A percentile compares a stretch with the other conserved stretches of the same genome.
phyloP scores from a whole-genome alignment of 2,329 filamentous ascomycete species.

The Nigrospora sphaerica region DNA sequence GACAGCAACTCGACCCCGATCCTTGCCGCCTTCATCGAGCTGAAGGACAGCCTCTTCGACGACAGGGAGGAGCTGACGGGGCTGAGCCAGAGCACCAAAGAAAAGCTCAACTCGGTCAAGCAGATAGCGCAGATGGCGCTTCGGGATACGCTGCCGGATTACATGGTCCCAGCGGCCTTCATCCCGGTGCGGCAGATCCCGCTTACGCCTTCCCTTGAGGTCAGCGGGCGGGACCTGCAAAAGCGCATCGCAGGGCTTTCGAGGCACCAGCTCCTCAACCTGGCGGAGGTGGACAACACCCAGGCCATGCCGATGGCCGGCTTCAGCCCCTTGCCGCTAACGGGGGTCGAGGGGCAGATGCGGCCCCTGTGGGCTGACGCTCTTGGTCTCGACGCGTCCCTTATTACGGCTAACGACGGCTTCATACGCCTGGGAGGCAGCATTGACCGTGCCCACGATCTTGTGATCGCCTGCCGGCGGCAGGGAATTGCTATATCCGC shows the following conservation, averaged over 20 bases:
- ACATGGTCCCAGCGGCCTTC: slow-evolving; percentile 40
- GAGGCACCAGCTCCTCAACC: slow-evolving; percentile 32
- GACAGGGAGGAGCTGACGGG: slow-evolving; percentile 27
- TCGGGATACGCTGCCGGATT: slow-evolving; percentile 26
- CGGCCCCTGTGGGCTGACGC: slow-evolving; percentile 39
- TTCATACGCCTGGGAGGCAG: slow-evolving; percentile 42
- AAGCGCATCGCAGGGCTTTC: slow-evolving; percentile 34
- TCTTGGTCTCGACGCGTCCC: slow-evolving; percentile 28
- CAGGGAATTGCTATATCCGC: slow-evolving; percentile 33
- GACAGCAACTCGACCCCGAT: slow-evolving; percentile 29
- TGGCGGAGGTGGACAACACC: slow-evolving; percentile 30
- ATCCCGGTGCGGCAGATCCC: slow-evolving; percentile 42
- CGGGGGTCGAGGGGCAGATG: slow-evolving; percentile 39
- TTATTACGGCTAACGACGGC: slow-evolving; percentile 33
- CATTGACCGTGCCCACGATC: slow-evolving; percentile 32
- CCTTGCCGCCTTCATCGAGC: slow-evolving; percentile 41
- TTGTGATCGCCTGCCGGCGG: slow-evolving; percentile 37
- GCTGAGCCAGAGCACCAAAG: slow-evolving; percentile 30
- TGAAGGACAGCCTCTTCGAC: slow-evolving; percentile 31
- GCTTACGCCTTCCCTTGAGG: slow-evolving; percentile 40
- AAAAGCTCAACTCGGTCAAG: slow-evolving; percentile 35
- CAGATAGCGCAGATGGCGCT: slow-evolving; percentile 35
- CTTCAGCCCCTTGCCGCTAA: slow-evolving; percentile 39
- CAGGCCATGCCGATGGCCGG: slow-evolving; percentile 26
- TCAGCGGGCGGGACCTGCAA: slow-evolving; percentile 40